Evolutionary conservation across 192 early-diverging fungal genomes (phyloP).

Genomic region (Gryganskiella cystojenkinii): DNA sequence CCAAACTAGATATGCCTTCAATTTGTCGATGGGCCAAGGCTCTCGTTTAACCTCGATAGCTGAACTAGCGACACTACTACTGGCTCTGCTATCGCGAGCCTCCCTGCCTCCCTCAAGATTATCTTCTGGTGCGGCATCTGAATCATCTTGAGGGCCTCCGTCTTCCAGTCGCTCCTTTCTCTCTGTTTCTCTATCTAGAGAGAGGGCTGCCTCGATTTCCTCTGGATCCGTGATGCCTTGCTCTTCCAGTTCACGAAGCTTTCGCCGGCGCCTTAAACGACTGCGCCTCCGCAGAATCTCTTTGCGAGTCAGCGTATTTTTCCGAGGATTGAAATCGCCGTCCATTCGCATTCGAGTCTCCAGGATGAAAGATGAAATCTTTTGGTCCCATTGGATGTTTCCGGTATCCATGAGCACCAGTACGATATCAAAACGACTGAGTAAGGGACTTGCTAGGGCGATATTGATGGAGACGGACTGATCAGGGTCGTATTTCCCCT

Average conservation of each 20-base stretch:
- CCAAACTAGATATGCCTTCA: slow-evolving; percentile 76
- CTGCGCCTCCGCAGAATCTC: slow-evolving; percentile 26
- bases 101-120: background rate
- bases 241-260: slow-evolving; percentile 10
- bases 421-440: slow-evolving; percentile 82
- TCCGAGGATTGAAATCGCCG: background rate
- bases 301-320: slow-evolving; percentile 4
- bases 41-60: background rate
- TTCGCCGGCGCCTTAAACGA: slow-evolving; percentile 2
- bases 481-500: slow-evolving; percentile 73
- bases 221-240: slow-evolving; percentile 8
- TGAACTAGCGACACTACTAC: background rate
- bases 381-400: slow-evolving; percentile 74
- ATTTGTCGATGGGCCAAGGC: slow-evolving; percentile 67
- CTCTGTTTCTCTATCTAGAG: background rate
- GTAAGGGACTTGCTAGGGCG: slow-evolving; percentile 53
- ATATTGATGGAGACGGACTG: slow-evolving; percentile 75
- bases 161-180: background rate
- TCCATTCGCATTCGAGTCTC: slow-evolving; percentile 32
- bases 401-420: slow-evolving; percentile 75
- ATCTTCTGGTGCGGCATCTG: slow-evolving; percentile 2
- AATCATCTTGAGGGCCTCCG: background rate
- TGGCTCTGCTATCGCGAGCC: background rate
- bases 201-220: background rate
- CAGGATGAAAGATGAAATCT: slow-evolving; percentile 62